phyloP scores from a whole-genome alignment of 208 protist species.

The Trypanosoma scelopori region DNA sequence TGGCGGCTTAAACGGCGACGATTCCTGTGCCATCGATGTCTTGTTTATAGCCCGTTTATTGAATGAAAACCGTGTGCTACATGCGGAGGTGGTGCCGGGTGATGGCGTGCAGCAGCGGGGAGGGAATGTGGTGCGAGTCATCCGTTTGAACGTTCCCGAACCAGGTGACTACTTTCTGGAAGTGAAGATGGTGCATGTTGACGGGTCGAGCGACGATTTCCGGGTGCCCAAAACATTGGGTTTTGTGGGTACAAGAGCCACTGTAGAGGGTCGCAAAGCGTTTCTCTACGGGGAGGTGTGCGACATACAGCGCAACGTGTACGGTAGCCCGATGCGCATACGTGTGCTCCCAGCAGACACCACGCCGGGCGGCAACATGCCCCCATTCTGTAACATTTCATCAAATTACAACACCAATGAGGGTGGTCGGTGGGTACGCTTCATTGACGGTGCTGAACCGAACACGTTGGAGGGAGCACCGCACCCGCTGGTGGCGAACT shows the following conservation, averaged over 20 bases:
- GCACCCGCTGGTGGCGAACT: constrained; percentile 7
- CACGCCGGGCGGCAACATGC: background rate
- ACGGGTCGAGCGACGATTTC: constrained; percentile 11
- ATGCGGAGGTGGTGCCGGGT: constrained; percentile 7
- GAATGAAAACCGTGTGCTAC: constrained; percentile 19
- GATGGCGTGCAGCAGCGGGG: background rate
- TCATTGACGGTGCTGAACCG: constrained; percentile 12
- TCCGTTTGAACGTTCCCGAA: constrained; percentile 20
- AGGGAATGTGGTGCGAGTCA: background rate
- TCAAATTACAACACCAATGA: constrained; percentile 25
- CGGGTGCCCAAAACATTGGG: constrained; percentile 12
- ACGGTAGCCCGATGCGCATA: constrained; percentile 20
- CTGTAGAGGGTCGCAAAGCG: background rate
- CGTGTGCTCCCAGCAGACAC: background rate
- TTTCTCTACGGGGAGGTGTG: constrained; percentile 24
- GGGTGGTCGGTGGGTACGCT: constrained; percentile 25
- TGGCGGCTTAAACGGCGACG: background rate
- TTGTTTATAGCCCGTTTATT: constrained; percentile 26
- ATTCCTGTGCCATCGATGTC: constrained; percentile 17
- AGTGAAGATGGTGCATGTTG: constrained; percentile 30
- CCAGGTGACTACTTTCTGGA: constrained; percentile 26
- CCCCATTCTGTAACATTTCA: constrained; percentile 19
- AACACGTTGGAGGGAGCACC: constrained; percentile 1
- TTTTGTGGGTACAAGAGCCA: constrained; percentile 15
- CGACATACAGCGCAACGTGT: constrained; percentile 28